Percentiles rank a stretch among this genome's conserved stretches.
phyloP scores from a whole-genome alignment of 306 rosid species.

The Malus domestica region DNA sequence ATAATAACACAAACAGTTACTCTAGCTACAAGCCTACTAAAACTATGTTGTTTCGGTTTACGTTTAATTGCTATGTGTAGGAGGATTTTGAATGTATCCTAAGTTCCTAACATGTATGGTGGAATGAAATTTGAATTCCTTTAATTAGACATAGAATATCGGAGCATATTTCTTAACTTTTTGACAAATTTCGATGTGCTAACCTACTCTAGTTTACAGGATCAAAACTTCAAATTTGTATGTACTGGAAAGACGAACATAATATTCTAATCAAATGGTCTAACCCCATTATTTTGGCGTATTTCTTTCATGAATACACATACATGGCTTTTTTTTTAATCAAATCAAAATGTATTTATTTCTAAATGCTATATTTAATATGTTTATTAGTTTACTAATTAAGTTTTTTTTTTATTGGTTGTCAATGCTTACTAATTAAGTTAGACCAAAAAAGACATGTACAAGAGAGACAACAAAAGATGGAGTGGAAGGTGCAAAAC shows the following conservation, averaged over 20 bases:
- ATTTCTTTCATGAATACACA: neutral
- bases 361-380: too few species aligned
- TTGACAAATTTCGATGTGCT: neutral
- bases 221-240: too few species aligned
- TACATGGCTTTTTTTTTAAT: neutral
- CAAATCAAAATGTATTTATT: neutral
- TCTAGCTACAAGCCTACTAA: neutral
- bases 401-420: too few species aligned
- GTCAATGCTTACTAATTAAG: neutral
- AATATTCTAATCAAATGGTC: too few species aligned
- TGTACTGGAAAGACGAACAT: too few species aligned
- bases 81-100: neutral
- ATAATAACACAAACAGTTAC: too few species aligned
- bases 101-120: neutral
- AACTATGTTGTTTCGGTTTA: neutral
- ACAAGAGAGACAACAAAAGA: neutral
- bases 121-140: neutral
- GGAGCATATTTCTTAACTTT: neutral
- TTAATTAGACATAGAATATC: neutral
- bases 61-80: neutral
- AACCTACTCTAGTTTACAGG: neutral
- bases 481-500: conserved; percentile 5
- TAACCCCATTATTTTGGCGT: accelerated
- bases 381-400: neutral
- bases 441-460: neutral